Conservation (phyloP, 208 protist genomes). For the Leishmania tropica region DNA sequence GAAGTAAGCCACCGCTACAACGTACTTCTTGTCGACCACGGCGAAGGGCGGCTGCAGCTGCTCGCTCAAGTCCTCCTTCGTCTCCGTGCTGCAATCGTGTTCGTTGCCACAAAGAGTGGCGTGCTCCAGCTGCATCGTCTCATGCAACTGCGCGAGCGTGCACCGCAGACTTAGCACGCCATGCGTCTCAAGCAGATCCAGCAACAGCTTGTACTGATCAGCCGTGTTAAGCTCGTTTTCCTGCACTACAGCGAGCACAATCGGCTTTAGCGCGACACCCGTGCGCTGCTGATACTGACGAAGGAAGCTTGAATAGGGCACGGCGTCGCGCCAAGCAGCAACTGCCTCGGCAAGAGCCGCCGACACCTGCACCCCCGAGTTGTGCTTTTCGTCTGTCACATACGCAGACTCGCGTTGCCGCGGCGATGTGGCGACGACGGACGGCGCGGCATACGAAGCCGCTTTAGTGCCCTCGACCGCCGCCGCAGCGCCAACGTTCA, state of each 20-base stretch:
- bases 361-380: constrained; percentile 44
- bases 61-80: background rate
- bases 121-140: constrained; percentile 48
- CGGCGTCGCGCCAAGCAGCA: constrained; percentile 35
- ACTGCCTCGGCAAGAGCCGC: constrained; percentile 49
- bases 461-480: background rate
- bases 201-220: constrained; percentile 92
- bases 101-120: constrained; percentile 1
- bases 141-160: constrained; percentile 80
- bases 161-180: constrained; percentile 80
- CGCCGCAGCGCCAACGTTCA: constrained; percentile 1
- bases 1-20: constrained; percentile 92
- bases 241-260: constrained; percentile 94
- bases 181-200: constrained; percentile 77
- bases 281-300: constrained; percentile 23
- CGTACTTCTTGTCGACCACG: constrained; percentile 61
- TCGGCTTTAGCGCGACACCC: constrained; percentile 26
- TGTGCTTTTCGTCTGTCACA: constrained; percentile 39
- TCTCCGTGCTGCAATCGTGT: constrained; percentile 3
- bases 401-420: constrained; percentile 3
- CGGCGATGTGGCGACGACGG: background rate
- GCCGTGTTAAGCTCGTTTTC: constrained; percentile 92
- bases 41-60: constrained; percentile 51
- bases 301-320: constrained; percentile 30
- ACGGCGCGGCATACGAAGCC: background rate